Evolutionary conservation across 805 yeast species (phyloP), one percentile per base, ranked within the genome.

Genomic region (Wickerhamomyces xylosicus): DNA sequence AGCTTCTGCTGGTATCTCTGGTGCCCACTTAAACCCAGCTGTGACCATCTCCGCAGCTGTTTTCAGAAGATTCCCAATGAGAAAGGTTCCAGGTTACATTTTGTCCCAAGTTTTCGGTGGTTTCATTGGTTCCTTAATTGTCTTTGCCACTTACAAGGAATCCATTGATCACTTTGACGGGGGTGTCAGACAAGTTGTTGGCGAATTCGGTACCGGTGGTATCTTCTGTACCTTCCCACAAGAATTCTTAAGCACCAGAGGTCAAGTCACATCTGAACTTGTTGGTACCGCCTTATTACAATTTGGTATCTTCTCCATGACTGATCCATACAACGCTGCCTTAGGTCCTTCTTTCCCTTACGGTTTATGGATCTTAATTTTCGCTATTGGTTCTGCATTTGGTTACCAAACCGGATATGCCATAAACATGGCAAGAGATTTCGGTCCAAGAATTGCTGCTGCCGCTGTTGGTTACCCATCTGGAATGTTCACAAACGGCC

Each of bases 1-100:
- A 38, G 58, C 63, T 7, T 63, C 74, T 32, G 76, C 76, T 42
- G 79, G 79, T 46, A 59, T 72, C 38, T 71, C 77, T 31, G 78
- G 77, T 49, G 79, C 72, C n/a, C 79, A 72, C 53, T 50, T 72
- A 42, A 72, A 73, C 53, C 77, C 78, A 3, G 71, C 74, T 41
- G 65, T 72, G 28, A 71, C 78, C 1, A 37, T 73, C 8, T 53
- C 66, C 9, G 61, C 67, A 48, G 71, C 70, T 43, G 49, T 68
- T 11, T 73, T 58, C 48, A 64, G 79, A 54, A 70, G 69, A 7
- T 72, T 73, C 48, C 77, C 77, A 20, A 60, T 69, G 60, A 57
- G 56, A 38, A 71, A 72, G 44, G 62, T 69, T 18, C 69, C 58
- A 37, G 58, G 60, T 28, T 73, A 71, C 50, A 48, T 71, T 28